Percentiles rank a stretch among this genome's conserved stretches.
Evolutionary conservation across 352 stramenopile species (phyloP).

Genomic region (Detonula confervacea): DNA sequence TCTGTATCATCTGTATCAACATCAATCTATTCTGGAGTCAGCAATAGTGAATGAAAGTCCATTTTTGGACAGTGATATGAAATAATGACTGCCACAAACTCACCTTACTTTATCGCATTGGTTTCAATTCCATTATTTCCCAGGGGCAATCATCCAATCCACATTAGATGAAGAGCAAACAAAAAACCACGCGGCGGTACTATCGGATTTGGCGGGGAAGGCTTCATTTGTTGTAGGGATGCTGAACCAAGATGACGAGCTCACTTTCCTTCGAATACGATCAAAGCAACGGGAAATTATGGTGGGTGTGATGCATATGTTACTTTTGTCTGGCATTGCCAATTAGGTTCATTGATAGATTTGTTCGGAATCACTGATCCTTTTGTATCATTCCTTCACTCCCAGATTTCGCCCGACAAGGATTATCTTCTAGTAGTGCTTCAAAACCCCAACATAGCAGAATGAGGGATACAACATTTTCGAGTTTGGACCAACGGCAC

Average conservation of each 20-base stretch:
- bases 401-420: constrained; percentile 86
- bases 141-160: constrained; percentile 86
- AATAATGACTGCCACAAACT: too few relatives aligned
- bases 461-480: too few relatives aligned
- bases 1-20: constrained; percentile 11
- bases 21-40: too few relatives aligned
- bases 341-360: constrained; percentile 9
- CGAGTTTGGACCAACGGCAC: too few relatives aligned
- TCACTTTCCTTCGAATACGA: constrained; percentile 93
- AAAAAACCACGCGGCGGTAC: constrained; percentile 84
- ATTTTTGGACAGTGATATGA: too few relatives aligned
- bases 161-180: constrained; percentile 88
- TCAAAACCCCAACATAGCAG: constrained; percentile 83
- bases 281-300: constrained; percentile 95
- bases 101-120: background rate
- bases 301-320: constrained; percentile 85
- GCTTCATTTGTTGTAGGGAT: constrained; percentile 89
- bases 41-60: too few relatives aligned
- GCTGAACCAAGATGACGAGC: constrained; percentile 89
- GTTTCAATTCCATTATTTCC: constrained; percentile 1
- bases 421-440: constrained; percentile 94
- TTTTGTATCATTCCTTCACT: background rate
- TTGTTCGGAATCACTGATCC: background rate
- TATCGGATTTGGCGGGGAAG: constrained; percentile 82
- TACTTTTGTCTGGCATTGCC: background rate